Base-by-base conservation (phyloP, 768 basidiomycete genomes). In the Phanerochaete carnosa region DNA sequence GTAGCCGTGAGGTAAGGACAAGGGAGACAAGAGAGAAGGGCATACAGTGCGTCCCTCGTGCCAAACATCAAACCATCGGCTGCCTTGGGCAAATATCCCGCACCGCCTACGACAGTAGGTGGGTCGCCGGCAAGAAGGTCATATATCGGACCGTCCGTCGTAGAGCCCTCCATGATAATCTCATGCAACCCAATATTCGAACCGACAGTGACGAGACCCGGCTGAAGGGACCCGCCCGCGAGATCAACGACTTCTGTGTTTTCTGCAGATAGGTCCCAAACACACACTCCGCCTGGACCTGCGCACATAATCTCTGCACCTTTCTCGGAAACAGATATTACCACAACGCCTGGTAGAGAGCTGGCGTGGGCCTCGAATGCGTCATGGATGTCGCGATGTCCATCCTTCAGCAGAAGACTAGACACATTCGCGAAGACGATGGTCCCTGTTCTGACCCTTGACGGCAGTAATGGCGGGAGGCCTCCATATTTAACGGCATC, bases 181-280 rank as follows among this genome's bases (percentile, higher is more conserved):
- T 90, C 85, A 58, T 80, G 76, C 23, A 90, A 71, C 11, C 86
- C 90, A 23, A 92, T 66, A 1, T 74, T 65, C 9, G 84, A 75
- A 1, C 90, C 91, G 61, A 83, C 86, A 1, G 85, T 81, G 19
- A 85, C 82, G 35, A 92, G 70, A 0, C 87, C 90, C 13, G 85
- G 85, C 74, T 59, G 73, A 12, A 90, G 69, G 3, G 80, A 76
- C 0, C 92, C 92, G 1, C 89, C 86, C 53, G 82, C 72, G 19
- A 94, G 76, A 67, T 94, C 80, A 45, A 90, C 63, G 1, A 74
- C 43, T 35, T 59, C 59, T 5, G 6, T 26, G 39, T 22, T 57
- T 7, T 54, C 54, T 28, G 43, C 63, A 23, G 52, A 59, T 15
- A 45, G 39, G 9, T 28, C 54, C 15, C 58, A 19, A 22, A 52